Evolutionary conservation across 352 stramenopile genomes (phyloP).

Genomic region (Pythium brassicae): DNA sequence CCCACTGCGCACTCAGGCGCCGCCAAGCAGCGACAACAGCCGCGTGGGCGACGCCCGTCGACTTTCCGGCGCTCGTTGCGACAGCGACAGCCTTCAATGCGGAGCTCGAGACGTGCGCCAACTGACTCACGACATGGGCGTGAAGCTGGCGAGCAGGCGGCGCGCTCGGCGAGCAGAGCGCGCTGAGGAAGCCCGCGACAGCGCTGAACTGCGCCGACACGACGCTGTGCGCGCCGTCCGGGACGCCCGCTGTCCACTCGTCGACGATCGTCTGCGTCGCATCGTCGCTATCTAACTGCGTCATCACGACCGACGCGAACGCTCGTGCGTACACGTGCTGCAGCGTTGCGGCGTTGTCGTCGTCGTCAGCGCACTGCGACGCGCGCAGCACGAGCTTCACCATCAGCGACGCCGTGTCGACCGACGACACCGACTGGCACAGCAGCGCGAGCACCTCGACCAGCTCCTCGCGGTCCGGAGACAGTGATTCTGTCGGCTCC

Average conservation of each 20-base stretch:
- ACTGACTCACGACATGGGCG: conserved; percentile 16
- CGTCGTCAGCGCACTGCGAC: not conserved
- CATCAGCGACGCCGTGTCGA: conserved; percentile 13
- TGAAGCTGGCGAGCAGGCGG: conserved; percentile 6
- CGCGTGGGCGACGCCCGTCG: not conserved
- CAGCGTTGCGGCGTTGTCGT: not conserved
- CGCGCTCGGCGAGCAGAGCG: not conserved
- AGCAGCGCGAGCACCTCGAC: conserved; percentile 5
- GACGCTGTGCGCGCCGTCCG: conserved; percentile 6
- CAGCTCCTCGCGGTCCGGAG: conserved; percentile 1
- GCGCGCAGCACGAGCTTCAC: conserved; percentile 7
- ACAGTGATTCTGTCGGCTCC: not conserved
- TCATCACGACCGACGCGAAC: conserved; percentile 2
- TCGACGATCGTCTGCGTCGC: not conserved
- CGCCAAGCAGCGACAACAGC: conserved; percentile 27
- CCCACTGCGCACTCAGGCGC: conserved; percentile 15
- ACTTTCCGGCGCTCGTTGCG: not conserved
- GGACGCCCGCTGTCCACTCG: conserved; percentile 8
- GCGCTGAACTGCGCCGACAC: not conserved
- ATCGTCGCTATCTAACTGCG: not conserved
- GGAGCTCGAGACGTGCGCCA: conserved; percentile 28
- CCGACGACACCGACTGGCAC: conserved; percentile 11
- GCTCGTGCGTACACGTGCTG: conserved; percentile 1
- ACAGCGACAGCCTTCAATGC: conserved; percentile 26
- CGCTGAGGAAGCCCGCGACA: not conserved